Percentiles rank a stretch among this genome's conserved stretches.
Conservation (phyloP, 1,284 basidiomycete species). For the Fomitopsis pinicola region DNA sequence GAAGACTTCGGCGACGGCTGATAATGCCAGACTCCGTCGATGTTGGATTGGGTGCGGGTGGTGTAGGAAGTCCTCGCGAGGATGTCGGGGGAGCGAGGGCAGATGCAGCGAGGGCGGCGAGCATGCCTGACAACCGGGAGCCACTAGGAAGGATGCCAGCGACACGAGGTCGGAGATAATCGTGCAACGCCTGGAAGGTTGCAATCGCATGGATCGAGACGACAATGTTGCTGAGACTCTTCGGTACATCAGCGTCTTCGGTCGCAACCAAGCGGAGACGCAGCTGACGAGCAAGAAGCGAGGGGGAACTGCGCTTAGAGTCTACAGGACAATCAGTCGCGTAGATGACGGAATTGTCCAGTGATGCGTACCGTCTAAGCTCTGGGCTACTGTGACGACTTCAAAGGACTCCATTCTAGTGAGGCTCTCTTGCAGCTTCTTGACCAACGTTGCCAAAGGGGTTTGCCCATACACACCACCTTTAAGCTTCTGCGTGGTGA, state of each 20-base stretch:
- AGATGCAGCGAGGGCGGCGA: conserved; percentile 85
- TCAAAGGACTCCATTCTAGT: conserved; percentile 94
- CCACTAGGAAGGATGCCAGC: conserved; percentile 66
- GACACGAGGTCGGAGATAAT: conserved; percentile 88
- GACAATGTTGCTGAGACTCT: conserved; percentile 82
- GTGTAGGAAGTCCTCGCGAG: conserved; percentile 26
- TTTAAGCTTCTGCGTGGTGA: conserved; percentile 54
- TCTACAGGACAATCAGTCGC: conserved; percentile 39
- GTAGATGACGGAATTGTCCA: neutral
- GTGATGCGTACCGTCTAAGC: conserved; percentile 57
- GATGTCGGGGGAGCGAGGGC: conserved; percentile 48
- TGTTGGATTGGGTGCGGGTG: conserved; percentile 27
- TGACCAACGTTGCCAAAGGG: conserved; percentile 81
- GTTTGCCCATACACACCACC: conserved; percentile 43
- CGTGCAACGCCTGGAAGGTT: conserved; percentile 92
- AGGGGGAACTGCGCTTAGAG: conserved; percentile 82
- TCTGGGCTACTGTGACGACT: conserved; percentile 81
- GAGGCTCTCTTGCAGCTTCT: conserved; percentile 90
- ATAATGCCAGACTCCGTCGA: conserved; percentile 33
- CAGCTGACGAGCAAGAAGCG: conserved; percentile 82
- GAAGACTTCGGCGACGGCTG: conserved; percentile 73
- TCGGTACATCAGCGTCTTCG: conserved; percentile 84
- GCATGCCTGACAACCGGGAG: conserved; percentile 81
- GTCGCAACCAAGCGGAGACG: conserved; percentile 85
- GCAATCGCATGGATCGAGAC: conserved; percentile 97